Percentiles rank a stretch among this genome's conserved stretches.
Conservation (phyloP, 768 basidiomycete genomes). For the Boletus insuetus region DNA sequence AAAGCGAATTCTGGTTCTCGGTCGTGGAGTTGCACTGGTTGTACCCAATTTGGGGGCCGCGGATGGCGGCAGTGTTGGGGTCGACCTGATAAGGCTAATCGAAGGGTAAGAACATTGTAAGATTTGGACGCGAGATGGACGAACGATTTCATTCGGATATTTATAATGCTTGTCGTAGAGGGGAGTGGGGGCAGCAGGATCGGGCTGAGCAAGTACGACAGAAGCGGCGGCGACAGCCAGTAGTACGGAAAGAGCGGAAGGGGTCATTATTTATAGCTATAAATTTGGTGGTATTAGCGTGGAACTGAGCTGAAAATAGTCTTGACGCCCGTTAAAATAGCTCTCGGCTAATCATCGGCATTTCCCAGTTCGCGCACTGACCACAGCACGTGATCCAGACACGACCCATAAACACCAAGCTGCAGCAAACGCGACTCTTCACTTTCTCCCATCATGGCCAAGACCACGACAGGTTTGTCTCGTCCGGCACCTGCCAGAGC, state of each 20-base stretch:
- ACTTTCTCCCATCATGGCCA: conserved; percentile 48
- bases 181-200: conserved; percentile 44
- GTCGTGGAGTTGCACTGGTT: conserved; percentile 69
- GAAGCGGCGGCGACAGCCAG: conserved; percentile 33
- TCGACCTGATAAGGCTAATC: conserved; percentile 52
- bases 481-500: neutral
- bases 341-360: conserved; percentile 14
- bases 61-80: conserved; percentile 35
- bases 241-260: conserved; percentile 40
- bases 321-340: conserved; percentile 17
- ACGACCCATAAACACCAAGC: conserved; percentile 22
- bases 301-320: neutral
- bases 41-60: conserved; percentile 63
- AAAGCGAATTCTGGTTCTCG: conserved; percentile 55
- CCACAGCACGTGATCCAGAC: conserved; percentile 30
- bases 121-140: conserved; percentile 3
- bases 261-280: conserved; percentile 30
- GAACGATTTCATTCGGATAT: conserved; percentile 44
- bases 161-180: conserved; percentile 45
- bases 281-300: neutral
- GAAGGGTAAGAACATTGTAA: neutral
- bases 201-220: conserved; percentile 31
- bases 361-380: conserved; percentile 16
- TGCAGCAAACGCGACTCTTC: conserved; percentile 2
- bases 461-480: conserved; percentile 45